These are phyloP conservation scores for Pseudozyma thailandica DNA, from an alignment of 1,284 basidiomycete genomes.

Conservation along the genomic window DNA sequence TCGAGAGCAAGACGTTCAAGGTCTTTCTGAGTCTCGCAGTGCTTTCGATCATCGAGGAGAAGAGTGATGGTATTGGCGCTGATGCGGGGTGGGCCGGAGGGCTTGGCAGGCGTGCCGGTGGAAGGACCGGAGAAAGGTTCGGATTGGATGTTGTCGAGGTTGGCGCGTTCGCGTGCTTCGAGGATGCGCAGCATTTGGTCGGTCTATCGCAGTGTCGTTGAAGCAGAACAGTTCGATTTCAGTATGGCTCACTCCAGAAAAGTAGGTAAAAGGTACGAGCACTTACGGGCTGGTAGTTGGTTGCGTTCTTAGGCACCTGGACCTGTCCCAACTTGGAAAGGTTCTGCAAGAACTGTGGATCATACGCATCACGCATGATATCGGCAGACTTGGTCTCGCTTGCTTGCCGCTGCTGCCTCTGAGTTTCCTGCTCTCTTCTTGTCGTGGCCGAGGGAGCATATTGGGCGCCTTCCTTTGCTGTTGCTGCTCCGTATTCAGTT, in stretches of 20 bases:
- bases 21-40: conserved; percentile 42
- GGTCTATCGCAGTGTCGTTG: no score
- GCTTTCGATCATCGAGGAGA: conserved; percentile 50
- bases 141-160: conserved; percentile 20
- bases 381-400: conserved; percentile 49
- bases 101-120: not conserved
- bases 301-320: conserved; percentile 45
- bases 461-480: conserved; percentile 22
- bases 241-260: no score
- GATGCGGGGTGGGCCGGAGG: conserved; percentile 15
- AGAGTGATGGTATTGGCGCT: conserved; percentile 40
- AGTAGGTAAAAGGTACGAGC: not conserved
- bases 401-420: conserved; percentile 29
- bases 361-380: conserved; percentile 50
- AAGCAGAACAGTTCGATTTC: no score
- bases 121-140: conserved; percentile 4
- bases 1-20: conserved; percentile 44
- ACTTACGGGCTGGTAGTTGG: conserved; percentile 44
- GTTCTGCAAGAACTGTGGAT: conserved; percentile 52
- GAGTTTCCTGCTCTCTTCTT: conserved; percentile 27
- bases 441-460: conserved; percentile 29
- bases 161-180: conserved; percentile 39
- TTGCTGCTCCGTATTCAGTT: conserved; percentile 18
- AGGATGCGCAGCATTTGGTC: conserved; percentile 54
- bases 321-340: conserved; percentile 44